A percentile compares a stretch with the other conserved stretches of the same genome.
These are phyloP conservation scores for Xanthoconium purpureum DNA, from an alignment of 768 basidiomycete genomes.

Conservation along the genomic window DNA sequence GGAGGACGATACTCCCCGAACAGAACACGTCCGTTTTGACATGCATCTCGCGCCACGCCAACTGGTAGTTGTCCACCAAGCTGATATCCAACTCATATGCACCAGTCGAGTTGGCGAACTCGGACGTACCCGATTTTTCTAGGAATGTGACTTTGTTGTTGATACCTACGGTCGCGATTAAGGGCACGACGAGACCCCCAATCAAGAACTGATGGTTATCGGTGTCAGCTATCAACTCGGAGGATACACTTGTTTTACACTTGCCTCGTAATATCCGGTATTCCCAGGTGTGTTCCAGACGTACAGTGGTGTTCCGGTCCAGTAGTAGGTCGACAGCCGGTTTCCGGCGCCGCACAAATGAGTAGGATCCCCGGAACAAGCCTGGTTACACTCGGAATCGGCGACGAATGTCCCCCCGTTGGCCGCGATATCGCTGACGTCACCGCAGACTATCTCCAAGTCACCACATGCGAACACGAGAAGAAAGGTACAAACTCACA, in stretches of 20 bases:
- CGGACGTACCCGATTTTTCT: slow-evolving; percentile 68
- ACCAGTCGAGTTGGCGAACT: slow-evolving; percentile 64
- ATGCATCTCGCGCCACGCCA: slow-evolving; percentile 75
- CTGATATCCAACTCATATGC: slow-evolving; percentile 75
- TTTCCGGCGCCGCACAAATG: slow-evolving; percentile 64
- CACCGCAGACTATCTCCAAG: slow-evolving; percentile 59
- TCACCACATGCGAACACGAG: background rate
- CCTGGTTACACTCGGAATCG: slow-evolving; percentile 40
- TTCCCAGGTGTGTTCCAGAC: slow-evolving; percentile 64
- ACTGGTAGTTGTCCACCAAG: slow-evolving; percentile 40
- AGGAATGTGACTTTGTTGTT: slow-evolving; percentile 82
- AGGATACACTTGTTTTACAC: slow-evolving; percentile 13
- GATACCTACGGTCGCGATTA: slow-evolving; percentile 72
- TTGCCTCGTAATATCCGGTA: slow-evolving; percentile 68
- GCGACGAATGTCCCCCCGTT: slow-evolving; percentile 33
- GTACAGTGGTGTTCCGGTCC: slow-evolving; percentile 47
- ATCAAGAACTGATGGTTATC: slow-evolving; percentile 40
- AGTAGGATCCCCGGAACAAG: slow-evolving; percentile 69
- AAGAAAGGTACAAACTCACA: slow-evolving; percentile 37
- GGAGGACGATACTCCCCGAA: slow-evolving; percentile 67
- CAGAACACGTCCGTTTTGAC: slow-evolving; percentile 79
- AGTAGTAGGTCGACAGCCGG: slow-evolving; percentile 53
- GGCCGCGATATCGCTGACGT: slow-evolving; percentile 48
- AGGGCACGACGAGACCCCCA: slow-evolving; percentile 63
- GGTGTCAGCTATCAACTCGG: background rate